phyloP scores from a whole-genome alignment of 345 rosid genomes.

The Ceriops decandra region DNA sequence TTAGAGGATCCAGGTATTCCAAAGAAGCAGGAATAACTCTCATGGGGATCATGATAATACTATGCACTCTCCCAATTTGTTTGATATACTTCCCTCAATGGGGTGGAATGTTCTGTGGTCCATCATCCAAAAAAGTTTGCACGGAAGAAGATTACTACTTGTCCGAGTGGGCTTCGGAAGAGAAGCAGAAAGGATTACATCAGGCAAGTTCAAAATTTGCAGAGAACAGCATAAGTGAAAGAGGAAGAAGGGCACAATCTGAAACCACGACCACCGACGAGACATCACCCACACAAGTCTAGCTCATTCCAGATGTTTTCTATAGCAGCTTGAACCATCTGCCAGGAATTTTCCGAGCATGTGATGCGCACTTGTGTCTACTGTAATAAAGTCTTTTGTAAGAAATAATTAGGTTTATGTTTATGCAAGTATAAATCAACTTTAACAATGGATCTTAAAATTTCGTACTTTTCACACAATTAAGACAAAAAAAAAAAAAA shows the following conservation, averaged over 20 bases:
- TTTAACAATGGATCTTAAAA: too few relatives aligned
- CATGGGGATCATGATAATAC: constrained; percentile 77
- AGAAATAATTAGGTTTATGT: too few relatives aligned
- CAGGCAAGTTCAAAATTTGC: constrained; percentile 63
- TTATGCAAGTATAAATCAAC: too few relatives aligned
- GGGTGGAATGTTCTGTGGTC: constrained; percentile 93
- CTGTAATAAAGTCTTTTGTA: too few relatives aligned
- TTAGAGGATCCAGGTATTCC: constrained; percentile 72
- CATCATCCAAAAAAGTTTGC: constrained; percentile 36
- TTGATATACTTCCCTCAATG: constrained; percentile 81
- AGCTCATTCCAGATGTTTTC: not conserved
- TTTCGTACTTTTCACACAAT: too few relatives aligned
- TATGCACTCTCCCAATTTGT: constrained; percentile 61
- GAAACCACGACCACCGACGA: constrained; percentile 11
- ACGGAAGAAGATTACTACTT: constrained; percentile 78
- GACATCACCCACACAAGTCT: constrained; percentile 23
- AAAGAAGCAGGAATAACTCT: constrained; percentile 70
- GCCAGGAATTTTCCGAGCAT: not conserved
- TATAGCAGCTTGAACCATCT: not conserved
- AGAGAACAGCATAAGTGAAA: constrained; percentile 58
- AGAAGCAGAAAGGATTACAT: constrained; percentile 51
- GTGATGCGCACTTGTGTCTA: not conserved
- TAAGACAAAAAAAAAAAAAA: too few relatives aligned
- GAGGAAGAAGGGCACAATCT: constrained; percentile 36
- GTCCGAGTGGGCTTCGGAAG: constrained; percentile 63